Evolutionary conservation across 768 basidiomycete genomes (phyloP).

Genomic region (Mycena rosella): DNA sequence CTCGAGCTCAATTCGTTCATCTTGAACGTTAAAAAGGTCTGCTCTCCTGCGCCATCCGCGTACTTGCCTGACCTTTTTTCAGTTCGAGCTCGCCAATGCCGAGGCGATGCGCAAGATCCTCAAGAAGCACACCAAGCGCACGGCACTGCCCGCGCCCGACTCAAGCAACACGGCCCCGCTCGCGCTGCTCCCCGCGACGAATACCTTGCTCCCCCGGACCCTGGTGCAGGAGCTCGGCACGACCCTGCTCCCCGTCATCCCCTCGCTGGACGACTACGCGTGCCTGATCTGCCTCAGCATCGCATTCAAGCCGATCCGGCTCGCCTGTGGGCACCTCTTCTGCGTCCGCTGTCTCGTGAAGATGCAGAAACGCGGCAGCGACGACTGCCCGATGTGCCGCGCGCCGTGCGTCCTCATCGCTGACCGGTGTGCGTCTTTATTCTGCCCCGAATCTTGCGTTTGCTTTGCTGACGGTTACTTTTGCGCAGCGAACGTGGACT

Average conservation of each 20-base stretch:
- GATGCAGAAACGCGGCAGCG: slow-evolving; percentile 86
- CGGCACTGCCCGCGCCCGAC: slow-evolving; percentile 68
- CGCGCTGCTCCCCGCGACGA: slow-evolving; percentile 45
- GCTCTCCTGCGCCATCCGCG: not conserved
- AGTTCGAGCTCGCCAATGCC: slow-evolving; percentile 88
- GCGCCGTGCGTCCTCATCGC: slow-evolving; percentile 82
- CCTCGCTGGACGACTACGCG: slow-evolving; percentile 84
- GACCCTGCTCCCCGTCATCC: slow-evolving; percentile 84
- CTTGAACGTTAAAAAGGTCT: slow-evolving; percentile 82
- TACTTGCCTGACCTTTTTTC: not conserved
- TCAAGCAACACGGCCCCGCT: slow-evolving; percentile 43
- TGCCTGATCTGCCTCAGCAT: slow-evolving; percentile 92
- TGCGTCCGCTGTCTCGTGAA: slow-evolving; percentile 88
- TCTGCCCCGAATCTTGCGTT: not conserved
- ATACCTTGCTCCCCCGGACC: slow-evolving; percentile 64
- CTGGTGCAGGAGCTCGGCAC: slow-evolving; percentile 88
- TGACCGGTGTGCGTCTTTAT: slow-evolving; percentile 70
- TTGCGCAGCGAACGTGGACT: slow-evolving; percentile 79
- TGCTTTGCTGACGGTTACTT: slow-evolving; percentile 13
- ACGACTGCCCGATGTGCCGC: slow-evolving; percentile 88
- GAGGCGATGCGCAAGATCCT: slow-evolving; percentile 94
- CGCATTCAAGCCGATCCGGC: slow-evolving; percentile 92
- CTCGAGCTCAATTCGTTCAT: slow-evolving; percentile 82
- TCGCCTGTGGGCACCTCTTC: slow-evolving; percentile 84
- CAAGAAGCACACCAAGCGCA: slow-evolving; percentile 94